Evolutionary conservation across 2,329 filamentous ascomycete species (phyloP).

Genomic region (Raffaelea arxii): DNA sequence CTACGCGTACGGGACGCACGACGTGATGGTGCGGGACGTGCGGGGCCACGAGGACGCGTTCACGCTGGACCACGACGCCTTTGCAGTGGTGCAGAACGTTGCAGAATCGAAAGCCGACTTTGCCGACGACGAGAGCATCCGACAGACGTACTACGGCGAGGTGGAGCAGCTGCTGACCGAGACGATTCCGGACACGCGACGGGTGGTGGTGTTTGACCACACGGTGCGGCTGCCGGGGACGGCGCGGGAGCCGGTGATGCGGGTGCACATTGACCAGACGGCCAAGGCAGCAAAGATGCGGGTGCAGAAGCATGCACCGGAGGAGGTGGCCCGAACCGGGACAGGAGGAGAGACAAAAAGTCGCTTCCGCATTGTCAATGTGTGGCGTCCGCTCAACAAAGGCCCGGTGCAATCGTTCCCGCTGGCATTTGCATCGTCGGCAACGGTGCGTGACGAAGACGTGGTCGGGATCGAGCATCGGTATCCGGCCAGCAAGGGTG

Average conservation of each 20-base stretch:
- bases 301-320: constrained; percentile 55
- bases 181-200: constrained; percentile 54
- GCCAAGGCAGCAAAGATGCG: constrained; percentile 53
- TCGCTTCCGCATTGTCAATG: constrained; percentile 76
- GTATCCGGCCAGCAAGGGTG: constrained; percentile 42
- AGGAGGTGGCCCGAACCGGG: constrained; percentile 54
- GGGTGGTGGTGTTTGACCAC: constrained; percentile 75
- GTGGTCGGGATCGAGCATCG: constrained; percentile 64
- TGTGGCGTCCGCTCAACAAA: constrained; percentile 62
- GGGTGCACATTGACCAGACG: constrained; percentile 81
- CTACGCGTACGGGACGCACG: constrained; percentile 39
- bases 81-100: constrained; percentile 53
- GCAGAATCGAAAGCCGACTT: constrained; percentile 42
- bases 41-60: constrained; percentile 51
- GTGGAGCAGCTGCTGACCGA: constrained; percentile 62
- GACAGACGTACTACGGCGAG: constrained; percentile 72
- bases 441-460: constrained; percentile 50
- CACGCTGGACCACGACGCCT: constrained; percentile 43
- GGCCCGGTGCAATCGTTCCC: constrained; percentile 56
- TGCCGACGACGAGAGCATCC: constrained; percentile 58
- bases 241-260: constrained; percentile 55
- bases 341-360: constrained; percentile 54
- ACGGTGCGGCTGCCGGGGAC: constrained; percentile 66
- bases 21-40: constrained; percentile 59
- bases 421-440: constrained; percentile 58